Percentiles rank a stretch among this genome's conserved stretches.
Conservation (phyloP, 2,329 filamentous ascomycete genomes). For the Clonostachys rosea region DNA sequence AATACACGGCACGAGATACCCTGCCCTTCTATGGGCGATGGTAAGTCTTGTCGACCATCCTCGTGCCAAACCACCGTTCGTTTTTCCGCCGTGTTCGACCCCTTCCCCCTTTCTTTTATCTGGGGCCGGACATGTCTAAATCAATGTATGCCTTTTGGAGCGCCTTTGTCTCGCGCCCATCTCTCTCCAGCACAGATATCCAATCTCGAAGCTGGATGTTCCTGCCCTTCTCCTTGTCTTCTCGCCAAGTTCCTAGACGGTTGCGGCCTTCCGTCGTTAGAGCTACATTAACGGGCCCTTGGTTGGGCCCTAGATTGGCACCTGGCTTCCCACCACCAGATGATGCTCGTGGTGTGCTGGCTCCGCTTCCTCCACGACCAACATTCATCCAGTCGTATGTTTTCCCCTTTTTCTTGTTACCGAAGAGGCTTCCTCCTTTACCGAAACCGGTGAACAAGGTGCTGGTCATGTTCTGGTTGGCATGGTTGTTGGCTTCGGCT, state of each 20-base stretch:
- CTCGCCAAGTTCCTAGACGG: conserved; percentile 69
- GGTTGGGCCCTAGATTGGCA: conserved; percentile 13
- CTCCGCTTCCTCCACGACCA: conserved; percentile 42
- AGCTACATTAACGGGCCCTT: conserved; percentile 19
- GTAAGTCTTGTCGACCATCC: neutral
- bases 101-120: conserved; percentile 13
- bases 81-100: neutral
- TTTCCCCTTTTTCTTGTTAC: conserved; percentile 58
- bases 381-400: conserved; percentile 73
- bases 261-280: conserved; percentile 56
- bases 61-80: neutral
- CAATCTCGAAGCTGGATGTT: conserved; percentile 84
- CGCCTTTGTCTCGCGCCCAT: conserved; percentile 63
- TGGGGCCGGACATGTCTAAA: conserved; percentile 44
- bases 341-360: conserved; percentile 40
- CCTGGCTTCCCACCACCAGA: conserved; percentile 19
- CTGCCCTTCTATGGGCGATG: neutral
- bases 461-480: conserved; percentile 79
- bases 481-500: conserved; percentile 73
- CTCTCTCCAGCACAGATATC: conserved; percentile 72
- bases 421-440: conserved; percentile 49
- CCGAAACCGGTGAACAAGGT: conserved; percentile 66
- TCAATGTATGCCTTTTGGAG: conserved; percentile 53
- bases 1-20: neutral
- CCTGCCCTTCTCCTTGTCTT: conserved; percentile 71